Percentiles rank a stretch among this genome's conserved stretches.
Conservation (phyloP, 2,329 filamentous ascomycete genomes). For the Pseudogymnoascus verrucosus region DNA sequence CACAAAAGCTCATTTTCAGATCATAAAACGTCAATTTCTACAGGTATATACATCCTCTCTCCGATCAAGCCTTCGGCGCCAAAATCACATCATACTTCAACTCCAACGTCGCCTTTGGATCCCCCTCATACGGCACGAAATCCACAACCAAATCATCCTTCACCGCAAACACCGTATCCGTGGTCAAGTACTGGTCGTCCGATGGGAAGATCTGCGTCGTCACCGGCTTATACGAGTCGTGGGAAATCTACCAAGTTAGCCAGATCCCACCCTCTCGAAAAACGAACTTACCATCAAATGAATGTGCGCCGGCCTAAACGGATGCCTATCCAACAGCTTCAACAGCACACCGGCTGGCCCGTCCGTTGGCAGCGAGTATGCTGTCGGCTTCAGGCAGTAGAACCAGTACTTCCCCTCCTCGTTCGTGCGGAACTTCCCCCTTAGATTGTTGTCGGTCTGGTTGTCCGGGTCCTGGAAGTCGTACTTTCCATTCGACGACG, state of each 20-base stretch:
- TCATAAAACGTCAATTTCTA: background rate
- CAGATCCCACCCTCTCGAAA: slow-evolving; percentile 29
- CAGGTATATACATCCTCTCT: background rate
- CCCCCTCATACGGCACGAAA: slow-evolving; percentile 36
- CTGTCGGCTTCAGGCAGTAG: slow-evolving; percentile 68
- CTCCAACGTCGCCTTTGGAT: slow-evolving; percentile 22
- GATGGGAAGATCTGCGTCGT: slow-evolving; percentile 69
- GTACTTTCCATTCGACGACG: slow-evolving; percentile 67
- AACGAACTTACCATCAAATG: slow-evolving; percentile 38
- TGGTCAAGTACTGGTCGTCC: slow-evolving; percentile 52
- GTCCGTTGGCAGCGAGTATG: slow-evolving; percentile 62
- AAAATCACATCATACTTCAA: slow-evolving; percentile 25
- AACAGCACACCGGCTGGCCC: slow-evolving; percentile 47
- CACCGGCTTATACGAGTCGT: slow-evolving; percentile 58
- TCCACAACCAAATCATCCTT: slow-evolving; percentile 42
- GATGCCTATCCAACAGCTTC: slow-evolving; percentile 43
- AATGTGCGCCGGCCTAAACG: slow-evolving; percentile 49
- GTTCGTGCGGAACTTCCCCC: slow-evolving; percentile 67
- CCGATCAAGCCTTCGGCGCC: slow-evolving; percentile 15
- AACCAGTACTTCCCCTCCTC: slow-evolving; percentile 63
- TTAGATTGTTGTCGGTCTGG: slow-evolving; percentile 65
- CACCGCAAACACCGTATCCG: slow-evolving; percentile 41
- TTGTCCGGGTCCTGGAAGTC: slow-evolving; percentile 67
- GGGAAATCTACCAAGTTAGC: slow-evolving; percentile 35
- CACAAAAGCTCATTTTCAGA: background rate